Base-by-base conservation (phyloP, 2,329 filamentous ascomycete species). In the Trichoderma oligosporum region DNA sequence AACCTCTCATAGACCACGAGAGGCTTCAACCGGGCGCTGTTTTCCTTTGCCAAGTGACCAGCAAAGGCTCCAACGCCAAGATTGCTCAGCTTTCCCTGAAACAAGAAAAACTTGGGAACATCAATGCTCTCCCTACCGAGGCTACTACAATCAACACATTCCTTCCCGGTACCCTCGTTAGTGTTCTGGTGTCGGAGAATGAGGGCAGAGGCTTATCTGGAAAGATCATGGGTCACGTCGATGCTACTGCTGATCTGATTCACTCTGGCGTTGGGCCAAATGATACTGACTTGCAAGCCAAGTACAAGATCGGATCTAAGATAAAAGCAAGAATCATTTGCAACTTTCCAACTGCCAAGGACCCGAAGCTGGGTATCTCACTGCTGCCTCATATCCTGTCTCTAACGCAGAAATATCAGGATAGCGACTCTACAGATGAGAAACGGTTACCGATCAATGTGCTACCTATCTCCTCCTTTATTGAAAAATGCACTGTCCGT, bases 131-230 rank as follows among this genome's bases (percentile, higher is more conserved):
- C 57, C 79, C 96, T 3, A 81, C 79, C 27, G 85, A 89, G 38
- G 92, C 92, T 0, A 91, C 91, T 7, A 95, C 89, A 0, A 88
- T 99, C 67, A 91, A 92, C 70, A 83, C 89, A 6, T 96, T 96
- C 73, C 80, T 97, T 6, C 94, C 95, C 1, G 95, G 94, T 63
- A 94, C 91, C n/a, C 85, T 87, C 5, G 90, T 91, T 33, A 91
- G 96, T 64, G 79, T 97, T 9, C 78, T 97, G 47, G 75, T 99
- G 35, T 87, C 89, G 2, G 88, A 94, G 45, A 83, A 88, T 12
- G 84, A 86, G 9, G 73, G 81, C 11, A 84, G 82, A 62, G 94
- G 94, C n/a, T 74, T 99, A 59, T 78, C 82, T 47, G 94, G 94
- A 65, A 97, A 97, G 71, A 83, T 97, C 42, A 88, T 99, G 81